Evolutionary conservation across 208 protist genomes (phyloP).

Genomic region (Kentomonas sorsogonicus): DNA sequence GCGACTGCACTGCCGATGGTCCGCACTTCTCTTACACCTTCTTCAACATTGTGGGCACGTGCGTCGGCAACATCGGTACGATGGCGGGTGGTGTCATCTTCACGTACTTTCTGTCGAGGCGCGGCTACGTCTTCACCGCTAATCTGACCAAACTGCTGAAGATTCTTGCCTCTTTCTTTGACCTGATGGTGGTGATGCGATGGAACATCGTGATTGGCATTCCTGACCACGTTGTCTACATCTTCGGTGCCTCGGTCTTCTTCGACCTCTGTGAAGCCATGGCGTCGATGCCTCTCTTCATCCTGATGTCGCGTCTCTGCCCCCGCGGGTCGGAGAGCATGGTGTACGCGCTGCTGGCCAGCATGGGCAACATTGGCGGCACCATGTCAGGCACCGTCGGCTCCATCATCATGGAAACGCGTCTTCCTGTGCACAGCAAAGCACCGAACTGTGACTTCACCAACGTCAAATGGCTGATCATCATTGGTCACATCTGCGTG

Average conservation of each 20-base stretch:
- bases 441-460: constrained; percentile 50
- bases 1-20: constrained; percentile 19
- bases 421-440: constrained; percentile 34
- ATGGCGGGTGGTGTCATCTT: constrained; percentile 23
- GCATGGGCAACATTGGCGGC: constrained; percentile 55
- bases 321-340: constrained; percentile 65
- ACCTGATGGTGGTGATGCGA: constrained; percentile 30
- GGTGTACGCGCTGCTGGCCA: constrained; percentile 62
- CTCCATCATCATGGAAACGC: constrained; percentile 37
- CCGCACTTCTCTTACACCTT: constrained; percentile 43
- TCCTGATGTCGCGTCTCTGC: constrained; percentile 54
- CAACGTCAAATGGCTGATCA: constrained; percentile 51
- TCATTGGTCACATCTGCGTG: constrained; percentile 52
- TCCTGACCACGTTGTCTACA: constrained; percentile 33
- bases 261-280: constrained; percentile 28
- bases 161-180: constrained; percentile 27
- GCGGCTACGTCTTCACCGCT: constrained; percentile 26
- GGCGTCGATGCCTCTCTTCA: constrained; percentile 39
- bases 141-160: constrained; percentile 18
- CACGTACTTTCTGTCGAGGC: constrained; percentile 21
- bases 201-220: constrained; percentile 29
- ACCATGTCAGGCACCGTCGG: constrained; percentile 42
- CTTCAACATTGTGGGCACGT: constrained; percentile 25
- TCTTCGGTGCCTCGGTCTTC: constrained; percentile 43
- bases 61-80: constrained; percentile 20